Base-by-base conservation (phyloP, 2,329 filamentous ascomycete species). In the Aspergillus amoenus region DNA sequence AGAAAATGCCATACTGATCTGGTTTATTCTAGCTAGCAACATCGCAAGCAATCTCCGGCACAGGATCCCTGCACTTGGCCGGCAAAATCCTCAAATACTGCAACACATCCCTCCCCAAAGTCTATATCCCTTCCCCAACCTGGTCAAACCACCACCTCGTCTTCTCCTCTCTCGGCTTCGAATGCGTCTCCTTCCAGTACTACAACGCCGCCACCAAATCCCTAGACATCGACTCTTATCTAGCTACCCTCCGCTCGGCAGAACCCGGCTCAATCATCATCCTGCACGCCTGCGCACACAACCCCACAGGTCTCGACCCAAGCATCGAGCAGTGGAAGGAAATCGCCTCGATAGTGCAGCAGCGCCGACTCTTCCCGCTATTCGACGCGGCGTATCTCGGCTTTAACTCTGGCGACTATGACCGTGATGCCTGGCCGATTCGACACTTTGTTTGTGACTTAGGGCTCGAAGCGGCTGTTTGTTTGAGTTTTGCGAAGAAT, bases 121-220 rank as follows among this genome's bases (percentile, higher is more conserved):
- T 95, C 75, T 96, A 96, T 82, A 82, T 97, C 73, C 95, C 92
- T 66, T 88, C 88, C 73, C 93, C 94, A 42, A 97, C 93, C 56
- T 99, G 94, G 93, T 91, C 89, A 62, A 97, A 99, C 80, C 93
- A 99, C 84, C 87, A 93, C 78, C 92, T 96, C 76, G 95, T 97
- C 79, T 96, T 97, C 79, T 84, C 81, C 75, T 96, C 96, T 68
- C 90, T 96, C 66, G 82, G 84, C 61, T 82, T 97, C 27, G 79
- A 84, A 24, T 85, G 90, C 68, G 86, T 87, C 64, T 55, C 60
- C 0, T 69, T 68, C 48, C 51, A 52, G 34, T 71, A 70, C 48
- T 70, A 68, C 43, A 52, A 64, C 34, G 30, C 42, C 3, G 52
- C 50, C 4, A 62, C 40, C 2, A 65, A 60, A 32, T 43, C 44